A percentile compares a stretch with the other conserved stretches of the same genome.
Evolutionary conservation across 148 eudicot species (phyloP).

Genomic region (Silene conica): DNA sequence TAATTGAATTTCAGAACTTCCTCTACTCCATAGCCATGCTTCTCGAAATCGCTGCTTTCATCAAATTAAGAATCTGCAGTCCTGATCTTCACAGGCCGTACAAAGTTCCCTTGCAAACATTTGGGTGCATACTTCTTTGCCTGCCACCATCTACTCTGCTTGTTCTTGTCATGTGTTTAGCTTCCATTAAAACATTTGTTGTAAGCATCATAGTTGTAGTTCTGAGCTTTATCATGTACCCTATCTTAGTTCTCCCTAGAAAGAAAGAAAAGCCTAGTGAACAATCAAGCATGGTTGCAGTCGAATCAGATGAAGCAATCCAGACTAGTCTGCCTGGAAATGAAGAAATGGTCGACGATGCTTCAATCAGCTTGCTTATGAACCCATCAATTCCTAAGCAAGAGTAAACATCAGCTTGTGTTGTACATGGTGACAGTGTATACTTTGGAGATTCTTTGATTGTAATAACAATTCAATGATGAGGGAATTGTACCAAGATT

Average conservation of each 20-base stretch:
- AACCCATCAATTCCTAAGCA: background rate
- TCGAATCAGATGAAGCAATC: conserved; percentile 2
- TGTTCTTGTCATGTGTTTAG: conserved; percentile 64
- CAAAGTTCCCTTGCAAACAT: conserved; percentile 53
- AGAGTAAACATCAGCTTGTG: background rate
- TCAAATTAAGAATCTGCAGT: conserved; percentile 48
- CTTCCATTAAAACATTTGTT: conserved; percentile 41
- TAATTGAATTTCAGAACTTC: conserved; percentile 68
- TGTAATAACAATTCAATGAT: background rate
- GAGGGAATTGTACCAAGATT: background rate
- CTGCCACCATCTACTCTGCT: conserved; percentile 64
- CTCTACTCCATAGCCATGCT: conserved; percentile 72
- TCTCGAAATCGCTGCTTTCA: conserved; percentile 72
- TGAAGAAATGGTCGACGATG: conserved; percentile 7
- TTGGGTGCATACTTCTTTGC: conserved; percentile 55
- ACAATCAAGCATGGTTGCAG: background rate
- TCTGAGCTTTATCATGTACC: conserved; percentile 49
- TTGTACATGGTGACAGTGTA: background rate
- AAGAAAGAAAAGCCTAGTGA: background rate
- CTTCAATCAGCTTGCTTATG: conserved; percentile 10
- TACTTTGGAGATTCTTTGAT: background rate
- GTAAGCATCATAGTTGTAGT: conserved; percentile 45
- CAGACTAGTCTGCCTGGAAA: background rate
- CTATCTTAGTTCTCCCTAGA: conserved; percentile 21
- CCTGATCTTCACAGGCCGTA: conserved; percentile 72